Evolutionary conservation across 1,139 yeast species (phyloP), one percentile per base, ranked within the genome.

Genomic region (Kluyveromyces sp.): DNA sequence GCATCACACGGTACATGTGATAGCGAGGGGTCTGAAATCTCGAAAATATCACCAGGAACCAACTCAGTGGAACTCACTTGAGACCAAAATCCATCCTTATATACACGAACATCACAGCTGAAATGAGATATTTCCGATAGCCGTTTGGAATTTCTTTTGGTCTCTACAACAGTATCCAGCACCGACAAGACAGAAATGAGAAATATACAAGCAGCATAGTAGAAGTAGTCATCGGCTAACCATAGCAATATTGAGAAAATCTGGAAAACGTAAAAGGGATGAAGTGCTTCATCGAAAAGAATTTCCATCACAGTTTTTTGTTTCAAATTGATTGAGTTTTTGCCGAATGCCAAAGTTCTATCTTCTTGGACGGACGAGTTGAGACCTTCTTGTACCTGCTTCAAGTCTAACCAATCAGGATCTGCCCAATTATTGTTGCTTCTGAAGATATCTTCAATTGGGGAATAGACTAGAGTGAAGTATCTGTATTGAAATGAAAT

Each of bases 41-140:
- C 98, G 61, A 81, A 85, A 0, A 88, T 78, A 63, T 92, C 99
- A 40, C 99, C 99, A 0, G 98, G 97, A 1, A 92, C 96, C 41
- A 92, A 71, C 41, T 87, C 94, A n/a, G 74, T 71, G 1, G 95
- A 84, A 35, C 75, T 74, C 1, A 84, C 71, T 50, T 83, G 89
- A 43, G 81, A 83, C 98, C 98, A 92, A 62, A 86, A 92, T 8
- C 84, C 95, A 59, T 85, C 88, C 60, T 98, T 77, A 75, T 94
- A 80, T 1, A 86, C 96, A 57, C 97, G 76, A 1, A 89, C 85
- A 43, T 82, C 89, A 57, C 95, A 84, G 12, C 71, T 74, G 56
- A 83, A 82, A 45, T 71, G 70, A 0, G 96, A 84, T 49, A 92
- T 76, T 40, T 80, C 81, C 43, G 84, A 76, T 53, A 94, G 71